Base-by-base conservation (phyloP, 768 basidiomycete genomes). In the Trametes meyenii region DNA sequence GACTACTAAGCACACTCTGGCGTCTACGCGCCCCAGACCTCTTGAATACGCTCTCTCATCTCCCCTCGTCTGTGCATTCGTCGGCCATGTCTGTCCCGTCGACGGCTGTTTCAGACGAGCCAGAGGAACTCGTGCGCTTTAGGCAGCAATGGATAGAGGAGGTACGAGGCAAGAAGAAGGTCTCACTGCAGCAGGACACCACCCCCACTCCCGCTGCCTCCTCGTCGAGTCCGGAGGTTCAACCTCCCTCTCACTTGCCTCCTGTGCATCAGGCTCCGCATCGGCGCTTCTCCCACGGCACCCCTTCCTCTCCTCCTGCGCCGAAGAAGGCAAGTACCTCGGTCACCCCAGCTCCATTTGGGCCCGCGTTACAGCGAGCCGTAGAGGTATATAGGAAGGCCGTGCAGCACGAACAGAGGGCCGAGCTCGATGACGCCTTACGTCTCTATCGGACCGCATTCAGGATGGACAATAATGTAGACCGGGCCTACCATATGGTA, bases 361-460 rank as follows among this genome's bases (percentile, higher is more conserved):
- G 78, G 36, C 73, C 70, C 10, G 67, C 45, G 19, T 75, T 84
- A 29, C 69, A 71, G 44, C 75, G 71, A 49, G 91, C 92, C 5
- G 75, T 93, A 46, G 81, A 82, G 10, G 66, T 87, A 13, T 97
- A 96, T 72, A 75, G 81, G 29, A 79, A 75, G 19, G 94, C 94
- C 10, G 81, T 94, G 33, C 79, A 84, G 40, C 78, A 83, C 48
- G 94, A 97, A 72, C 89, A 92, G 70, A 76, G 75, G 45, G 85
- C 92, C 40, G 77, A 89, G 61, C 77, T 93, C 50, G 89, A 94
- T 64, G 84, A 88, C 36, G 94, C 94, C 12, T 74, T 94, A 11
- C 69, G 73, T 24, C 74, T 94, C 8, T 97, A 96, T 68, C 85
- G 92, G 11, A 83, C 85, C 62, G 92, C 92, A 2, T 95, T 94